Evolutionary conservation across 306 rosid species (phyloP), one percentile per base, ranked within the genome.

Genomic region (Glycine soja): DNA sequence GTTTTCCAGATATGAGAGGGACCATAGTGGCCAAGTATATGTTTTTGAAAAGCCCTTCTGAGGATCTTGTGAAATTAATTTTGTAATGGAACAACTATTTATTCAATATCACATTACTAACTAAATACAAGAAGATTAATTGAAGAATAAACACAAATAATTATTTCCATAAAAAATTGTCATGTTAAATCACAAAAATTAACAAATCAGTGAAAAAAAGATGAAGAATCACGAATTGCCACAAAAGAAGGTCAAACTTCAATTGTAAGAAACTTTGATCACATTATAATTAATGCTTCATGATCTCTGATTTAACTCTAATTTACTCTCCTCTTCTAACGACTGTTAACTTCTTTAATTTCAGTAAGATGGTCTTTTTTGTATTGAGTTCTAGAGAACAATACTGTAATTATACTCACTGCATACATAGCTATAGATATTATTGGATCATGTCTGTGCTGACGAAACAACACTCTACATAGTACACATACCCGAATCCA

Each of bases 1-100:
- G 74, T 77, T 79, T 47, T 70, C 38, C 79, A 79, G 80, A 56
- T 80, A 82, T 51, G 42, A 82, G 64, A 83, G 70, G 70, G 87
- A 80, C 83, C 76, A 71, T 14, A 16, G 79, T 19, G 79, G 36
- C 30, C 69, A 63, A 77, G 72, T 42, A 24, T 14, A 57, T 72
- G 56, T 16, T 19, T 47, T 89, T 63, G 83, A 81, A 83, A 51
- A 70, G 74, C 58, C 75, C 24, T 47, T 42, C 6, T n/a, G 56
- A 43, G 63, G 75, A 77, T 82, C 15, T 52, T 51, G 57, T 54
- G 58, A 72, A 77, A 70, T 70, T 72, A 70, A 46, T 32, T 64
- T 72, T 38, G 70, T 43, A 74, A 19, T 19, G n/a, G 52, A 42
- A 56, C 63, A 64, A 63, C 38, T 32, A 36, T 51, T 24, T 43